Evolutionary conservation across 2,329 filamentous ascomycete genomes (phyloP).

Genomic region (Ophiostoma himal-ulmi): DNA sequence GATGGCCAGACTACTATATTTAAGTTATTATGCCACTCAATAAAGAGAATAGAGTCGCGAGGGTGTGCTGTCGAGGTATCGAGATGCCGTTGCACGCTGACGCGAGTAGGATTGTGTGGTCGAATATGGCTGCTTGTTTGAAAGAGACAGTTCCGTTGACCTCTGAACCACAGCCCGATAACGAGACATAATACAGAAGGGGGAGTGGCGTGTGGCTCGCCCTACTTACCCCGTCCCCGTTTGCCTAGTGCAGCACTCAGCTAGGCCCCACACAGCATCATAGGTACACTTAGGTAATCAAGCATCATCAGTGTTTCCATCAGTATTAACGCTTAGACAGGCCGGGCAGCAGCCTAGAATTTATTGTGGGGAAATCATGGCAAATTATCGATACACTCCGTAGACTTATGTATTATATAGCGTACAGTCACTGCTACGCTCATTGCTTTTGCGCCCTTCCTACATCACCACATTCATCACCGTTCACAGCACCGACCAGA

Average conservation of each 20-base stretch:
- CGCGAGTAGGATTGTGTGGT: background rate
- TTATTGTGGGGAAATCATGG: background rate
- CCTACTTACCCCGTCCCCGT: background rate
- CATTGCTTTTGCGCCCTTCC: background rate
- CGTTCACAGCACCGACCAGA: background rate
- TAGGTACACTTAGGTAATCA: background rate
- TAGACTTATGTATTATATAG: background rate
- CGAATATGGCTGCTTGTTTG: background rate
- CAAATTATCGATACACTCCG: background rate
- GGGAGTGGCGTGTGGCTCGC: constrained; percentile 19
- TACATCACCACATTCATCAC: background rate
- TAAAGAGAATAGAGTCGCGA: too few species aligned
- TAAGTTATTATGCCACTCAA: too few species aligned
- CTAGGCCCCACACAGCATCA: background rate
- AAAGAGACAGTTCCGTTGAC: background rate
- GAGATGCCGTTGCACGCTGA: background rate
- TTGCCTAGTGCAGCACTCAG: background rate
- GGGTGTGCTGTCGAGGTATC: background rate
- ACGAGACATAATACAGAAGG: background rate
- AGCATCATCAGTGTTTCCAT: background rate
- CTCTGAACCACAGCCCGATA: constrained; percentile 1
- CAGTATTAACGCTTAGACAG: background rate
- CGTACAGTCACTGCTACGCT: background rate
- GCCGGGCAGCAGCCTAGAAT: background rate
- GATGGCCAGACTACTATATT: background rate